These are phyloP conservation scores for Penstemon newberryi DNA, from an alignment of 257 asterid genomes.

Conservation along the genomic window DNA sequence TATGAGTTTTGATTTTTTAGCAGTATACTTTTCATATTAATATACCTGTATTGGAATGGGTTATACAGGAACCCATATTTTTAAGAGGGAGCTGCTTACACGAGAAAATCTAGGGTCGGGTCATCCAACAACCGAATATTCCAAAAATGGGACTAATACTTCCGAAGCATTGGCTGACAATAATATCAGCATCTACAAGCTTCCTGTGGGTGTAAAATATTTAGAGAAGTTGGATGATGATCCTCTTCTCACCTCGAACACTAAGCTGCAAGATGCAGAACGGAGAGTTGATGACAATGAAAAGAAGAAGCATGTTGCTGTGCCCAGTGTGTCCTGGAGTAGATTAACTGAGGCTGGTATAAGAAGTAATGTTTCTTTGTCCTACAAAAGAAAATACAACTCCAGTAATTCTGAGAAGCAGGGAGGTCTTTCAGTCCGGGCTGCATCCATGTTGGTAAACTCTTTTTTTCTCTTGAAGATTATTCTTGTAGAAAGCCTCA, in stretches of 20 bases:
- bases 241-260: conserved; percentile 38
- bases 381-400: conserved; percentile 38
- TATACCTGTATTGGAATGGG: conserved; percentile 29
- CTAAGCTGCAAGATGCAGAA: conserved; percentile 32
- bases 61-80: conserved; percentile 47
- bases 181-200: conserved; percentile 55
- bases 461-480: conserved; percentile 11
- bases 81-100: conserved; percentile 58
- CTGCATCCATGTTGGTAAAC: conserved; percentile 95
- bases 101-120: conserved; percentile 54
- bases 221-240: conserved; percentile 51
- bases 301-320: conserved; percentile 40
- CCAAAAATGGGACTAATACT: conserved; percentile 43
- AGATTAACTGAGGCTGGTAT: conserved; percentile 40
- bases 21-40: conserved; percentile 5
- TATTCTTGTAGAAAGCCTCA: conserved; percentile 5
- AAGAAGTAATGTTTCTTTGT: conserved; percentile 35
- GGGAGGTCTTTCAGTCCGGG: conserved; percentile 81
- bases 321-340: conserved; percentile 43
- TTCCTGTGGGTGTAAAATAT: conserved; percentile 84
- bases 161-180: conserved; percentile 47
- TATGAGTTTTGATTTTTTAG: conserved; percentile 14
- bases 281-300: conserved; percentile 41
- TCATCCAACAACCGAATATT: conserved; percentile 37
- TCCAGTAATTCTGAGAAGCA: conserved; percentile 55